These are phyloP conservation scores for Ricinus communis DNA, from an alignment of 345 rosid species.

Conservation along the genomic window DNA sequence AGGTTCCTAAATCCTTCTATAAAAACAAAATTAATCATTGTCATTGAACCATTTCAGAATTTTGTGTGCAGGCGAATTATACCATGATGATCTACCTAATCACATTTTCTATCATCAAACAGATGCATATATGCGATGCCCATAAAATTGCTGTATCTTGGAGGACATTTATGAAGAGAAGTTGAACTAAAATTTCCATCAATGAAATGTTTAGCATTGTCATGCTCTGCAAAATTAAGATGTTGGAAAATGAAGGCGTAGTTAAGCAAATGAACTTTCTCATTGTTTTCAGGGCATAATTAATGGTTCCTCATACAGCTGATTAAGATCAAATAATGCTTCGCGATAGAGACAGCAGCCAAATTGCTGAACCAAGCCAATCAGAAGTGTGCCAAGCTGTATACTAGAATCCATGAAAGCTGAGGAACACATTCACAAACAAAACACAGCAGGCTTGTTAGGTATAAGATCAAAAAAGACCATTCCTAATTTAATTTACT, in stretches of 20 bases:
- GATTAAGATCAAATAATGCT: slow-evolving; percentile 6
- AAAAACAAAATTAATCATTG: neutral
- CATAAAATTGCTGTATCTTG: slow-evolving; percentile 9
- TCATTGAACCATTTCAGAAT: neutral
- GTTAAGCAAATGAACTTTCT: slow-evolving; percentile 8
- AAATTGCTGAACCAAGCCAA: slow-evolving; percentile 11
- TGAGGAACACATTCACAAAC: slow-evolving; percentile 36
- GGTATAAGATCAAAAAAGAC: slow-evolving; percentile 10
- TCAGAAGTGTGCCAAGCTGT: slow-evolving; percentile 92
- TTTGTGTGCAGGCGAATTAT: slow-evolving; percentile 1
- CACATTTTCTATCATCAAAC: no score
- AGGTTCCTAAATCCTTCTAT: no score
- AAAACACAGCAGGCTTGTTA: slow-evolving; percentile 8
- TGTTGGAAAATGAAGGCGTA: slow-evolving; percentile 12
- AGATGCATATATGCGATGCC: neutral
- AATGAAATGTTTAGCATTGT: slow-evolving; percentile 13
- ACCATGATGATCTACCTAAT: no score
- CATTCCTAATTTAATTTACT: neutral
- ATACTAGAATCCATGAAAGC: slow-evolving; percentile 93
- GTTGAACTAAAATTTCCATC: slow-evolving; percentile 16
- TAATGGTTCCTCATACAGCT: slow-evolving; percentile 28
- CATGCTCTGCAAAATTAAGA: slow-evolving; percentile 29
- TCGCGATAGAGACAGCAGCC: slow-evolving; percentile 10
- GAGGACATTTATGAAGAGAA: neutral
- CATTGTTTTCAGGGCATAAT: slow-evolving; percentile 19